These are phyloP conservation scores for Anethum foeniculum DNA, from an alignment of 140 eudicot species.

Conservation along the genomic window DNA sequence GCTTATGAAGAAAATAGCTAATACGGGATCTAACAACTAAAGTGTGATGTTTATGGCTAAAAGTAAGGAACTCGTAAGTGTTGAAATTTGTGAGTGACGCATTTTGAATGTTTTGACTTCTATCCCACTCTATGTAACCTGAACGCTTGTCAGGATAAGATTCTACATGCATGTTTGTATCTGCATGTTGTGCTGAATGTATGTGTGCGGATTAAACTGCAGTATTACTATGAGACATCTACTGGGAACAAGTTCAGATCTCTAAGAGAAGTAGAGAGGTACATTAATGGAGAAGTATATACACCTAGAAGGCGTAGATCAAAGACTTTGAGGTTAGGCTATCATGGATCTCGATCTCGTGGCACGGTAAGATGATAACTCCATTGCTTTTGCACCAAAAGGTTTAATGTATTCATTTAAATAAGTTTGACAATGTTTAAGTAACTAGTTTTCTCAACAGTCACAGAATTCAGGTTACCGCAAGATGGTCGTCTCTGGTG, in stretches of 20 bases:
- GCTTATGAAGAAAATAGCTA: not conserved
- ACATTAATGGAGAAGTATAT: conserved; percentile 37
- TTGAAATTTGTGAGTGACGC: not conserved
- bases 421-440: conserved; percentile 2
- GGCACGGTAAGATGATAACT: conserved; percentile 21
- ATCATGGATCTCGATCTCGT: conserved; percentile 16
- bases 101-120: not conserved
- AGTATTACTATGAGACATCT: conserved; percentile 70
- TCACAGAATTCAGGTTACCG: conserved; percentile 19
- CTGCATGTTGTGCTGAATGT: not conserved
- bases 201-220: conserved; percentile 18
- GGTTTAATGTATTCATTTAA: not conserved
- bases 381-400: not conserved
- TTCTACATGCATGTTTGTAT: not conserved
- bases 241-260: conserved; percentile 66
- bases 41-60: not conserved
- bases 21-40: not conserved
- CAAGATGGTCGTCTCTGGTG: conserved; percentile 45
- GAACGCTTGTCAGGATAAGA: not conserved
- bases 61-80: not conserved
- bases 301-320: conserved; percentile 18
- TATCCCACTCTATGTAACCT: not conserved
- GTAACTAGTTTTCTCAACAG: conserved; percentile 16
- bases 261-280: conserved; percentile 45
- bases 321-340: conserved; percentile 18